Evolutionary conservation across 2,329 filamentous ascomycete species (phyloP).

Genomic region (Nigrograna mackinnonii): DNA sequence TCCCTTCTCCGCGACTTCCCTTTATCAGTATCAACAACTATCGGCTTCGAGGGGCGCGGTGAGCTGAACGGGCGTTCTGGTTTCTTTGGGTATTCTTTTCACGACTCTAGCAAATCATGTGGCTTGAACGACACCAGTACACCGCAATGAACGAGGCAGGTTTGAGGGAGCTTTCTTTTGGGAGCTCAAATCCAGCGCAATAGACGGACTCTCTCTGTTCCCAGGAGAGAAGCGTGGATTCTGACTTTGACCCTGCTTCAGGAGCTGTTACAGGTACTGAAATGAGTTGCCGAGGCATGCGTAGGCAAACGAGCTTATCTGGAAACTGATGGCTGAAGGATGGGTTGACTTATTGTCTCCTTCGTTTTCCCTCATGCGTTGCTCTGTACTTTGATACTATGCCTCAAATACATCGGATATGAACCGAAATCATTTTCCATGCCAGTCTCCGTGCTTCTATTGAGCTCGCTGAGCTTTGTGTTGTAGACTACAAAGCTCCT

Average conservation of each 20-base stretch:
- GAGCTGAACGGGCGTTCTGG: slow-evolving; percentile 32
- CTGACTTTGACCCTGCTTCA: too few species aligned
- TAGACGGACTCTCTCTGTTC: too few species aligned
- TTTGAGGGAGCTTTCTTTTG: slow-evolving; percentile 10
- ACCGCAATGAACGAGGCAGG: not conserved
- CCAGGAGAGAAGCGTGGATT: too few species aligned
- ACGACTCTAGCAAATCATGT: not conserved
- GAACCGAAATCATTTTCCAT: slow-evolving; percentile 1
- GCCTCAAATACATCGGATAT: slow-evolving; percentile 16
- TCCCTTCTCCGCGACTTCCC: slow-evolving; percentile 3
- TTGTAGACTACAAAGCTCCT: too few species aligned
- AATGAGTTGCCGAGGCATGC: too few species aligned
- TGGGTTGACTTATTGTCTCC: too few species aligned
- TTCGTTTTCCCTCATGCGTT: slow-evolving; percentile 5
- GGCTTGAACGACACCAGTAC: not conserved
- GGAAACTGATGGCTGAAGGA: too few species aligned
- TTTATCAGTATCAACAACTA: slow-evolving; percentile 10
- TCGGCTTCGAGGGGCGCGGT: slow-evolving; percentile 21
- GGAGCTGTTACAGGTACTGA: too few species aligned
- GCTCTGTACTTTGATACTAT: slow-evolving; percentile 23
- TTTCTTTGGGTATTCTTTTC: slow-evolving; percentile 14
- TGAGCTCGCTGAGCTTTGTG: too few species aligned
- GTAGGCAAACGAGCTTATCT: too few species aligned
- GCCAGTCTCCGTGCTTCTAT: too few species aligned
- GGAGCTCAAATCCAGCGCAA: slow-evolving; percentile 10